Conservation (phyloP, 1,139 yeast genomes). For the Zhuliangozyma blackwelliae region DNA sequence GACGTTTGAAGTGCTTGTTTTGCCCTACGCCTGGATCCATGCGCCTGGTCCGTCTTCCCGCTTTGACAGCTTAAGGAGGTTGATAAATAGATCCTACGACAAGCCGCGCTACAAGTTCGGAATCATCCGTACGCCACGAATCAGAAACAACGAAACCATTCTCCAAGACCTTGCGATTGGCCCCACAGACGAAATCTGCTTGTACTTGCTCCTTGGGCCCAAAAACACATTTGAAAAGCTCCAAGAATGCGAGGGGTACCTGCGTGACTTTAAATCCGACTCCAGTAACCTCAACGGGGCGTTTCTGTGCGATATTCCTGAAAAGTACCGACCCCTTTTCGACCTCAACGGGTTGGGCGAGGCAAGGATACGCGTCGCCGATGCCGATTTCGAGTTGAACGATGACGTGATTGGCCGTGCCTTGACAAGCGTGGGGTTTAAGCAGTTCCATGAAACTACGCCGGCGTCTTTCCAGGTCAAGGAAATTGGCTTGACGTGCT, state of each 20-base stretch:
- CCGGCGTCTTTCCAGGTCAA: constrained; percentile 4
- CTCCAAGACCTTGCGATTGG: constrained; percentile 22
- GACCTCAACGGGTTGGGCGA: constrained; percentile 11
- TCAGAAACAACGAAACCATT: constrained; percentile 26
- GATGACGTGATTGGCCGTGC: constrained; percentile 17
- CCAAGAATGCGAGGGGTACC: constrained; percentile 9
- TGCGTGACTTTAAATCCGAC: constrained; percentile 19
- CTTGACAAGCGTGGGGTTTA: constrained; percentile 46
- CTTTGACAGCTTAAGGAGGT: constrained; percentile 14
- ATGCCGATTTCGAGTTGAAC: constrained; percentile 17
- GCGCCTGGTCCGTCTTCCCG: constrained; percentile 8
- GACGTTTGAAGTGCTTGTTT: constrained; percentile 20
- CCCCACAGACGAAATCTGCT: constrained; percentile 14
- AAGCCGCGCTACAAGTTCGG: constrained; percentile 40
- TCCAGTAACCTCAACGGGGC: constrained; percentile 17
- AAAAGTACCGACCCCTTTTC: constrained; percentile 11
- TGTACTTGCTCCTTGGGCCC: constrained; percentile 30
- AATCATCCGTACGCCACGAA: constrained; percentile 40
- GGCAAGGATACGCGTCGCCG: constrained; percentile 16
- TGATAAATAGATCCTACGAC: constrained; percentile 49
- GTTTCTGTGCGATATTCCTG: constrained; percentile 29
- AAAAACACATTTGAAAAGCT: constrained; percentile 11
- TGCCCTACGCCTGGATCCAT: constrained; percentile 23
- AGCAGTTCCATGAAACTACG: constrained; percentile 16
- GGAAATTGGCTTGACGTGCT: constrained; percentile 44